phyloP scores from a whole-genome alignment of 2,329 filamentous ascomycete species.

The Fusarium sp. region DNA sequence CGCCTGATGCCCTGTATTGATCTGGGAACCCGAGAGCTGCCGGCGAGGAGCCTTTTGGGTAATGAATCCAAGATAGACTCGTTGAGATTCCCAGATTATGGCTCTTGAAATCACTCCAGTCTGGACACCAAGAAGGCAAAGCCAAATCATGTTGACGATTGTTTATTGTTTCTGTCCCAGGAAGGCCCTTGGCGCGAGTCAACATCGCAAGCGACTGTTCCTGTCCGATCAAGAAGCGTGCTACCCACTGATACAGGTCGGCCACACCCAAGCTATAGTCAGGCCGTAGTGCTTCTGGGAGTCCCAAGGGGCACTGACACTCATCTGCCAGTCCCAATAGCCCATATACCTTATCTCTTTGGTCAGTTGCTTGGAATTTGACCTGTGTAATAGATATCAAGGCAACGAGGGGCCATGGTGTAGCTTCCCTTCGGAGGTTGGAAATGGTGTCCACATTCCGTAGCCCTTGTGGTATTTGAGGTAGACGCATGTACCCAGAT shows the following conservation, averaged over 20 bases:
- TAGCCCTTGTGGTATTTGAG: not conserved
- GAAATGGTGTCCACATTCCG: not conserved
- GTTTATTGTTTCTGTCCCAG: rapidly evolving
- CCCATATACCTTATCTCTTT: not conserved
- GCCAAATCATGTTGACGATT: not conserved
- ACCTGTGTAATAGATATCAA: not conserved
- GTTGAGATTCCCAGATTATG: not conserved
- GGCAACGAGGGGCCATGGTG: rapidly evolving
- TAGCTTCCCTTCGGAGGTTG: rapidly evolving
- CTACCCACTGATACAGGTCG: not conserved
- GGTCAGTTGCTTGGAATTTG: not conserved
- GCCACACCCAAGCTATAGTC: not conserved
- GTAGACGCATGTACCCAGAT: not conserved
- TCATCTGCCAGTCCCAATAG: rapidly evolving
- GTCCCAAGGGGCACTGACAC: not conserved
- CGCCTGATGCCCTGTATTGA: not conserved
- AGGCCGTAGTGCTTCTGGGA: too few relatives aligned
- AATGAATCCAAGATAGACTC: not conserved
- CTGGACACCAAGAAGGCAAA: not conserved
- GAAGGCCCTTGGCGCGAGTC: not conserved
- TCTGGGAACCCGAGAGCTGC: not conserved
- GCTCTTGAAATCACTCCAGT: not conserved
- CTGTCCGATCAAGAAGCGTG: not conserved
- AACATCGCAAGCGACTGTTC: not conserved
- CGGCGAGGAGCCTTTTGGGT: not conserved